Evolutionary conservation across 441 rosid species (phyloP), one percentile per base, ranked within the genome.

Genomic region (Mallotus repandus): DNA sequence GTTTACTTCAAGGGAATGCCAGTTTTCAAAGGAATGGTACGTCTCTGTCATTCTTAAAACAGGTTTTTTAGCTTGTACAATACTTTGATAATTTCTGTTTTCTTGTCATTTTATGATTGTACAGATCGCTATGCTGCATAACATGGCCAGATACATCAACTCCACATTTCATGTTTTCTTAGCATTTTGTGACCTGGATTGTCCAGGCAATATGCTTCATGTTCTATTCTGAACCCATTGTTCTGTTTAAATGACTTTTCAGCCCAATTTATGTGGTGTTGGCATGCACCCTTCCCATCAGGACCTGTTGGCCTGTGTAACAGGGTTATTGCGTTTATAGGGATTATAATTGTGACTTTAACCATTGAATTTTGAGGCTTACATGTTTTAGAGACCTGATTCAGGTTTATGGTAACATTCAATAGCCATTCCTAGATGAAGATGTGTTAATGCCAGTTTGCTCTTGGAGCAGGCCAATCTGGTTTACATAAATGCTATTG

Each of bases 1-100:
- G 89, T 91, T 66, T 92, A 94, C 81, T 91, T 92, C 79, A 79
- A 81, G 68, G 98, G 97, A 79, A 92, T 94, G 97, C 97, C 97
- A 35, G 78, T 50, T 61, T 80, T 84, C 76, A 85, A 82, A 43
- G 96, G 85, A 86, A 85, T 79, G 85, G 97, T 92, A 84, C 48
- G 88, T 63, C 43, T 67, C 35, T 41, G 19, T 49, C 32, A 29
- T 29, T 2, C 32, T 29, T 29, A 29, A 29, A 29, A 29, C 32
- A 29, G 32, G 32, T 29, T 29, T 29, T 2, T 29, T 29, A 29
- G 32, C 32, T 29, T 29, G 32, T 3, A 2, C 32, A 29, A 29
- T 29, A 29, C 32, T 29, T 29, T 29, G 32, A 29, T 29, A 29
- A 29, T 29, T 2, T 29, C 32, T 29, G 32, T 29, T 29, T 29